phyloP scores from a whole-genome alignment of 768 basidiomycete species.

The Porpolomopsis calyptriformis region DNA sequence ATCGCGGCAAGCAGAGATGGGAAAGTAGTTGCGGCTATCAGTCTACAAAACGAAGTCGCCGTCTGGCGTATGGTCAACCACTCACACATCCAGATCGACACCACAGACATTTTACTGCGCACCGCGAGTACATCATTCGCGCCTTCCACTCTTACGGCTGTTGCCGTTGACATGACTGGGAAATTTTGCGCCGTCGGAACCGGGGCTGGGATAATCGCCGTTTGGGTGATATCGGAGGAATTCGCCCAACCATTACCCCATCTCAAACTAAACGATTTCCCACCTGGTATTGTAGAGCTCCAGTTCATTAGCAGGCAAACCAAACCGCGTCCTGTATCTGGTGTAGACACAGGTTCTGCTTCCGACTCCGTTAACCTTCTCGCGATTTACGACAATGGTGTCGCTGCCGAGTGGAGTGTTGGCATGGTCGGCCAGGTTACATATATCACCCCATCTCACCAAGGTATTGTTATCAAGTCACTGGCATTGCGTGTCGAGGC shows the following conservation, averaged over 20 bases:
- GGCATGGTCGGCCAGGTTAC: conserved; percentile 21
- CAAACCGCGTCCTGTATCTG: neutral
- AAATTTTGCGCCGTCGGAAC: conserved; percentile 64
- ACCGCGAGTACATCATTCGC: conserved; percentile 38
- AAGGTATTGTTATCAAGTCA: conserved; percentile 34
- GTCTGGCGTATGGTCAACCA: conserved; percentile 49
- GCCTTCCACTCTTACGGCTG: conserved; percentile 42
- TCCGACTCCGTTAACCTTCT: conserved; percentile 27
- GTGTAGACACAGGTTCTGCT: conserved; percentile 25
- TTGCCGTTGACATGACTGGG: conserved; percentile 55
- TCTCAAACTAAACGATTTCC: conserved; percentile 31
- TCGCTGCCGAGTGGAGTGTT: conserved; percentile 45
- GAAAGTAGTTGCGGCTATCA: conserved; percentile 56
- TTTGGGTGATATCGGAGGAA: conserved; percentile 46
- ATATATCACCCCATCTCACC: conserved; percentile 35
- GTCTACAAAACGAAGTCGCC: conserved; percentile 66
- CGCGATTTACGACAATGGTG: conserved; percentile 50
- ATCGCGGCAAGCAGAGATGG: conserved; percentile 63
- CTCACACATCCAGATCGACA: conserved; percentile 37
- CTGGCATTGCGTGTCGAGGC: conserved; percentile 39
- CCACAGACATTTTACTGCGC: conserved; percentile 40
- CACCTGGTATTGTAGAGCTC: conserved; percentile 44
- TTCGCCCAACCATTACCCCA: conserved; percentile 28
- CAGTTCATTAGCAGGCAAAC: conserved; percentile 28
- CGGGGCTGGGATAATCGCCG: conserved; percentile 47